phyloP scores from a whole-genome alignment of 23 red algal genomes.

The Agarophyton chilense region DNA sequence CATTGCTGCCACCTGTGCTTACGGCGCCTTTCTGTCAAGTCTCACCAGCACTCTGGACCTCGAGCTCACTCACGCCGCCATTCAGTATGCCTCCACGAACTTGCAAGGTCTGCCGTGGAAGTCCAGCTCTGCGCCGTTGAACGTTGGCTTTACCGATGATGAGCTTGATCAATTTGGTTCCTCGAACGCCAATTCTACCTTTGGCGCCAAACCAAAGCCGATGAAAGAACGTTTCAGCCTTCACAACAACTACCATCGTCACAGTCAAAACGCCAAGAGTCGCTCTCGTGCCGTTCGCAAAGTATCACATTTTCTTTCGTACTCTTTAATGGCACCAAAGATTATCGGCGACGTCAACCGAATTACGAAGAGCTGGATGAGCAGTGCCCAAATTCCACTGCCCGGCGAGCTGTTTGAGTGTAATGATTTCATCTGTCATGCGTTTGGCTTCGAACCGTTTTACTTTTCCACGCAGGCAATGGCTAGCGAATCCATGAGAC shows the following conservation, averaged over 20 bases:
- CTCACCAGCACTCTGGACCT: constrained; percentile 47
- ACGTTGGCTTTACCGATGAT: constrained; percentile 48
- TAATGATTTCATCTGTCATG: constrained; percentile 37
- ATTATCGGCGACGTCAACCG: constrained; percentile 45
- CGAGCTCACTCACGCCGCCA: constrained; percentile 55
- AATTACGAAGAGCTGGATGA: constrained; percentile 45
- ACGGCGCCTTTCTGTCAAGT: constrained; percentile 48
- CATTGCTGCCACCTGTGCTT: constrained; percentile 31
- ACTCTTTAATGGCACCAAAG: constrained; percentile 40
- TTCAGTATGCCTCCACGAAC: constrained; percentile 53
- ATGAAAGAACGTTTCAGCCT: constrained; percentile 56
- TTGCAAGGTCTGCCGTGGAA: constrained; percentile 58
- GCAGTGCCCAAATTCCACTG: background rate
- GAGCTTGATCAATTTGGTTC: constrained; percentile 44
- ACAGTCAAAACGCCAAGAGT: constrained; percentile 2
- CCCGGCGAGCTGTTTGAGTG: constrained; percentile 42
- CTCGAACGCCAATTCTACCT: background rate
- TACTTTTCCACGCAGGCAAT: constrained; percentile 63
- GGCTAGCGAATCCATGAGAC: constrained; percentile 33
- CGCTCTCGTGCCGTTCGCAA: constrained; percentile 25
- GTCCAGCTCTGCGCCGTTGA: constrained; percentile 29
- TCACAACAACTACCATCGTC: constrained; percentile 36
- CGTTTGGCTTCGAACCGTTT: constrained; percentile 60
- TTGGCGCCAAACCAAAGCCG: constrained; percentile 24
- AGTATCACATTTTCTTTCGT: constrained; percentile 49